Percentiles rank a stretch among this genome's conserved stretches.
Evolutionary conservation across 257 asterid genomes (phyloP).

Genomic region (Plantago major): DNA sequence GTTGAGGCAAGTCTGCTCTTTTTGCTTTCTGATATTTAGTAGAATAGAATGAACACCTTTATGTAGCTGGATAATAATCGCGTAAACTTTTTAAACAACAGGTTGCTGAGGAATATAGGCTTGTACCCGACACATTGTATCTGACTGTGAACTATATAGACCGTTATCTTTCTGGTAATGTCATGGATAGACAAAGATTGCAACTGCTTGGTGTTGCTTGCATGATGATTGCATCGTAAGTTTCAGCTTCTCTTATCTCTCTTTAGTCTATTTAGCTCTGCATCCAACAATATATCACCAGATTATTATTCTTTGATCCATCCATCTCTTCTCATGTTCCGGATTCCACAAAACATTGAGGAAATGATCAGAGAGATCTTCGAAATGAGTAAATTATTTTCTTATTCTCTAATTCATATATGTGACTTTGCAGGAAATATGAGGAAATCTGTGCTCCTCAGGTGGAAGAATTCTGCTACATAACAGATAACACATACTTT

Average conservation of each 20-base stretch:
- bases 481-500: slow-evolving; percentile 86
- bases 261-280: neutral
- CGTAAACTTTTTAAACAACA: slow-evolving; percentile 20
- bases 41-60: neutral
- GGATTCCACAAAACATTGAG: neutral
- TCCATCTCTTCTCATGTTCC: too few relatives aligned
- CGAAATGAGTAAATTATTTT: slow-evolving; percentile 1
- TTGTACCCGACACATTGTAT: slow-evolving; percentile 83
- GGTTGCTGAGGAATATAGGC: slow-evolving; percentile 93
- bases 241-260: slow-evolving; percentile 1
- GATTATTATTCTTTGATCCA: too few relatives aligned
- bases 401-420: too few relatives aligned
- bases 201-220: slow-evolving; percentile 91
- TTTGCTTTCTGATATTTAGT: neutral
- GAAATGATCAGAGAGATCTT: neutral
- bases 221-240: slow-evolving; percentile 99
- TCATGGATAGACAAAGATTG: slow-evolving; percentile 77
- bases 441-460: slow-evolving; percentile 96
- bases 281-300: too few relatives aligned
- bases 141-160: slow-evolving; percentile 85
- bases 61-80: neutral
- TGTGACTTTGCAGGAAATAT: slow-evolving; percentile 56
- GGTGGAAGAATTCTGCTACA: slow-evolving; percentile 89
- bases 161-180: slow-evolving; percentile 90
- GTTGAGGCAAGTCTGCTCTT: slow-evolving; percentile 52